These are phyloP conservation scores for Pleurotus sapidus DNA, from an alignment of 768 basidiomycete genomes.

Conservation along the genomic window DNA sequence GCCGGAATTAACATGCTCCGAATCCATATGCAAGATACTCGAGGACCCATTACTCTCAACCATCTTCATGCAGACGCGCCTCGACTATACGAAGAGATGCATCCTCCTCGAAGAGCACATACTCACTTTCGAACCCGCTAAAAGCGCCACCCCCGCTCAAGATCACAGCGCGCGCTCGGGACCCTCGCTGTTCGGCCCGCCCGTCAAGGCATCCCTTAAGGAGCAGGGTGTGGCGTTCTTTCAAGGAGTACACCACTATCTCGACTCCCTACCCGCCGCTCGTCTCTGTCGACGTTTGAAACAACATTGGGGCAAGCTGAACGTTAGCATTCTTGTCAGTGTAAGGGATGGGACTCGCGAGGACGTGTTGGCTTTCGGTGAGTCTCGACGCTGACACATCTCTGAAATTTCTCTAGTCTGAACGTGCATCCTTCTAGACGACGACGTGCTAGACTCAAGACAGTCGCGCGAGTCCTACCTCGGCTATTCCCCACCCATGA, in stretches of 20 bases:
- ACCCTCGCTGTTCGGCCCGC: neutral
- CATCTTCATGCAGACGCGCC: constrained; percentile 1
- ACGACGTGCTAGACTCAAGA: neutral
- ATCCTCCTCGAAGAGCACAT: neutral
- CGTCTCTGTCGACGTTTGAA: neutral
- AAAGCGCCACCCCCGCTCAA: neutral
- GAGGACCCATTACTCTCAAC: neutral
- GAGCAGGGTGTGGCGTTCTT: neutral
- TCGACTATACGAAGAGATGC: neutral
- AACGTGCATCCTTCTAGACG: too few species aligned
- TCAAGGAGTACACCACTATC: neutral
- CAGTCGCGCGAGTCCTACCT: neutral
- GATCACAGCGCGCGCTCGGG: neutral
- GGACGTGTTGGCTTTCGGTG: neutral
- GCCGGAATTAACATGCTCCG: neutral
- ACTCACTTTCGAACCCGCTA: neutral
- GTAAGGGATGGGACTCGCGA: neutral
- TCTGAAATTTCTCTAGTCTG: neutral
- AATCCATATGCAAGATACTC: constrained; percentile 1
- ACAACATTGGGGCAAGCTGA: neutral
- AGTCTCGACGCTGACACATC: neutral
- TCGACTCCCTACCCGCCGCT: neutral
- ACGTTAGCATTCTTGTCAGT: neutral
- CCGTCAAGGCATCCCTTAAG: neutral
- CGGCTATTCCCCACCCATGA: neutral